Conservation (phyloP, 2,329 filamentous ascomycete genomes). For the Colletotrichum euphorbiae region DNA sequence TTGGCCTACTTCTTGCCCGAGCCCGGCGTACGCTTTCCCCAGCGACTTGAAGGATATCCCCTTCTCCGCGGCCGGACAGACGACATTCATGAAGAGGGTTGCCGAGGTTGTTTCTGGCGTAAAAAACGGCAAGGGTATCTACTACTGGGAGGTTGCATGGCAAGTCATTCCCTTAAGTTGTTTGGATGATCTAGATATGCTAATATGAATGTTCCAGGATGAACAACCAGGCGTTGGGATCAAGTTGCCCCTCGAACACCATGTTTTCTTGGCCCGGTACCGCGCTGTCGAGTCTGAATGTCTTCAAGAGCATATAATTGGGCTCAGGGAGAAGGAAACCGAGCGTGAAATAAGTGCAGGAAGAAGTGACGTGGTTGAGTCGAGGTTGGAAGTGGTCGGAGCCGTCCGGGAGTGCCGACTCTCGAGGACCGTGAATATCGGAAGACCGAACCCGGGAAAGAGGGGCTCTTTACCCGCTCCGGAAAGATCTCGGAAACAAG, state of each 20-base stretch:
- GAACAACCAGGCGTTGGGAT: slow-evolving; percentile 72
- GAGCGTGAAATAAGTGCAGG: neutral
- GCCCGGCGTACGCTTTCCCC: slow-evolving; percentile 69
- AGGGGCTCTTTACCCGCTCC: neutral
- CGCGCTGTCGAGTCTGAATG: slow-evolving; percentile 67
- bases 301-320: slow-evolving; percentile 62
- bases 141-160: slow-evolving; percentile 79
- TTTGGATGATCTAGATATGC: neutral
- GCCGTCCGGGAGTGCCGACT: neutral
- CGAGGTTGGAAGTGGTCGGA: no score
- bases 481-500: no score
- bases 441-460: neutral
- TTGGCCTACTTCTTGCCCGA: slow-evolving; percentile 75
- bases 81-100: slow-evolving; percentile 69
- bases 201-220: slow-evolving; percentile 47
- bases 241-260: slow-evolving; percentile 72
- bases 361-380: neutral
- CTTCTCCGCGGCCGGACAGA: slow-evolving; percentile 72
- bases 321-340: neutral
- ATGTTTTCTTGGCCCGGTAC: slow-evolving; percentile 68
- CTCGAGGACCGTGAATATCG: neutral
- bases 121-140: slow-evolving; percentile 68
- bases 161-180: neutral
- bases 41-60: slow-evolving; percentile 70
- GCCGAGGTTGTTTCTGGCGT: slow-evolving; percentile 66